phyloP scores from a whole-genome alignment of 805 yeast species.

The Candida manassasensis region DNA sequence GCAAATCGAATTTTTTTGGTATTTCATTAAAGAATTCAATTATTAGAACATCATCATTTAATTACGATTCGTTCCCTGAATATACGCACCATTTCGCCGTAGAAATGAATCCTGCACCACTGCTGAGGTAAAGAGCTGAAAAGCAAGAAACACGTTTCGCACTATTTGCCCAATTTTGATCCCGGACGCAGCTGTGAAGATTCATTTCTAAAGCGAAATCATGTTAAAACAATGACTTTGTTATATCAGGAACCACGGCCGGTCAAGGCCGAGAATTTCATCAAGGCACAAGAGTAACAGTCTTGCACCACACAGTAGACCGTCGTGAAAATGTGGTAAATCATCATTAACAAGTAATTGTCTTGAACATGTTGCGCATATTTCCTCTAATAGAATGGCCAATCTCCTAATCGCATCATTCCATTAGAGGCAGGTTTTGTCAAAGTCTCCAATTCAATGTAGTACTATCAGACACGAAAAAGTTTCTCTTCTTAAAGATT shows the following conservation, averaged over 20 bases:
- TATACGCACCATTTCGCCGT: background rate
- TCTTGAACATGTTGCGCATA: slow-evolving; percentile 2
- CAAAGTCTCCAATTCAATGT: slow-evolving; percentile 17
- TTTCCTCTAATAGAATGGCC: slow-evolving; percentile 12
- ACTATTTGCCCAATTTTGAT: background rate
- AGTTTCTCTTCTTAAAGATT: slow-evolving; percentile 52
- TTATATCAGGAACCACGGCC: slow-evolving; percentile 46
- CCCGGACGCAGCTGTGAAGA: background rate
- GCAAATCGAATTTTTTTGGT: slow-evolving; percentile 34
- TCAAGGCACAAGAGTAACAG: slow-evolving; percentile 43
- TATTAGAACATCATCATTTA: slow-evolving; percentile 15
- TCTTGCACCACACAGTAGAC: slow-evolving; percentile 44
- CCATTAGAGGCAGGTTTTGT: slow-evolving; percentile 14
- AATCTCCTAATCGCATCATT: slow-evolving; percentile 11
- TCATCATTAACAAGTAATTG: slow-evolving; percentile 36
- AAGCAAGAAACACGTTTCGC: background rate
- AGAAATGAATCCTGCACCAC: background rate
- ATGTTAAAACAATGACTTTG: background rate
- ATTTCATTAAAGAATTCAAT: slow-evolving; percentile 17
- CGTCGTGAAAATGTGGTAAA: slow-evolving; percentile 48
- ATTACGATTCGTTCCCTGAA: slow-evolving; percentile 5
- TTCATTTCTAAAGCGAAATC: background rate
- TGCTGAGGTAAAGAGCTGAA: no score
- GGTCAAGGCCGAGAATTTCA: slow-evolving; percentile 46
- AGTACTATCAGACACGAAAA: slow-evolving; percentile 44